Conservation (phyloP, 768 basidiomycete species). For the Gautieria morchelliformis region DNA sequence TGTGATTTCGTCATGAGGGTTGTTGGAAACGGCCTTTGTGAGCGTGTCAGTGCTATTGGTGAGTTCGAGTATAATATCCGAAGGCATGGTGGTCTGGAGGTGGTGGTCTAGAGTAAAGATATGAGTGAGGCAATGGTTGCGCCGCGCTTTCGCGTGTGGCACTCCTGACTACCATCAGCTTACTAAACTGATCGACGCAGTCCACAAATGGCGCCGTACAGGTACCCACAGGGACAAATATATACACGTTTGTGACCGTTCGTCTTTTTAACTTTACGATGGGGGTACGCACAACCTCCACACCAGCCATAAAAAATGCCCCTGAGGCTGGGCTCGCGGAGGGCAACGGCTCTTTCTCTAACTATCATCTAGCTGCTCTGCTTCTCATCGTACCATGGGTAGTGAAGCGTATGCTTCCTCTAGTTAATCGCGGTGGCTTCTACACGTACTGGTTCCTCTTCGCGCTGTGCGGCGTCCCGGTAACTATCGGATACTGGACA, state of each 20-base stretch:
- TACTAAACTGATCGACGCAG: too few relatives aligned
- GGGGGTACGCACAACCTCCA: conserved; percentile 48
- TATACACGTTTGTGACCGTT: not conserved
- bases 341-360: conserved; percentile 80
- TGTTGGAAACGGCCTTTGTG: conserved; percentile 31
- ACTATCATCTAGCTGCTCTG: conserved; percentile 65
- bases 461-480: conserved; percentile 62
- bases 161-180: too few relatives aligned
- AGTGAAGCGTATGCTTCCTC: conserved; percentile 70
- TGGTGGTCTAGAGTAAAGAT: conserved; percentile 1
- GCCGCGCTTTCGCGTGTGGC: too few relatives aligned
- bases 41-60: conserved; percentile 27
- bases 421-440: conserved; percentile 77
- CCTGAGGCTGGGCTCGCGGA: conserved; percentile 75
- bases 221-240: not conserved
- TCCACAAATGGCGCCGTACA: not conserved
- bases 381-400: conserved; percentile 78
- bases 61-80: conserved; percentile 23
- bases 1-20: conserved; percentile 26
- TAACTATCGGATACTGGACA: conserved; percentile 83
- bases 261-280: not conserved
- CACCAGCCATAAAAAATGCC: conserved; percentile 76
- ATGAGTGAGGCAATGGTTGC: too few relatives aligned
- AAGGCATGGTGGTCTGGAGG: conserved; percentile 14
- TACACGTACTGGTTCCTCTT: conserved; percentile 80